Base-by-base conservation (phyloP, 345 rosid species). In the Euphorbia lathyris region DNA sequence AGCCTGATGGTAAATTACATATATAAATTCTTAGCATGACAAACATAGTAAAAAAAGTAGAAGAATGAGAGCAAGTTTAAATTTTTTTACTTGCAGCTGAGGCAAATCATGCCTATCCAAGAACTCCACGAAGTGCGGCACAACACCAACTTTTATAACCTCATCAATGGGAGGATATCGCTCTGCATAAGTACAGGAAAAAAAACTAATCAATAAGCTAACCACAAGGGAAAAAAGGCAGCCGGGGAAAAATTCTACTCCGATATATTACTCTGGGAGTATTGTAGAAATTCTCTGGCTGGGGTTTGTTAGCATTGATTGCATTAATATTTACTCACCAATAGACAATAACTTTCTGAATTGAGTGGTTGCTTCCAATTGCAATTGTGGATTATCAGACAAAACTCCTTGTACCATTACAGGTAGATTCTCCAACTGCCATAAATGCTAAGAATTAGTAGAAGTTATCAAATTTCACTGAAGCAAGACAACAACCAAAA, bases 91-190 rank as follows among this genome's bases (percentile, higher is more conserved):
- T 80, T 91, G 96, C 66, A 91, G 77, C 69, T 86, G 96, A 13
- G 96, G 93, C 55, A 83, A 66, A 79, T 89, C 97, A 70, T 83
- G 83, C 78, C 93, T 86, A 69, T 79, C 86, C 71, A 91, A 93
- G 80, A 89, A 91, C 80, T 87, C 90, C 58, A 91, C 96, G 73
- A 91, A 87, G 36, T 88, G 82, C 5, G 96, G 90, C 38, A 91
- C 78, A 71, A 89, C 96, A 68, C 90, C 91, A 32, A 87, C 90
- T 79, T 85, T 86, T 72, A 91, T 89, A 47, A 91, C 96, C 80
- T 91, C 96, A 73, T 89, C 93, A 61, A 91, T 91, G 7, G 97
- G 97, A 74, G 97, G 97, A 77, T 90, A 81, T 16, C 90, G 90
- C 78, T 91, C 95, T 91, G 75, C 64, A 77, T 9, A 59, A 74